Percentiles rank a stretch among this genome's conserved stretches.
phyloP scores from a whole-genome alignment of 768 basidiomycete genomes.

The Leucocoprinus sp. region DNA sequence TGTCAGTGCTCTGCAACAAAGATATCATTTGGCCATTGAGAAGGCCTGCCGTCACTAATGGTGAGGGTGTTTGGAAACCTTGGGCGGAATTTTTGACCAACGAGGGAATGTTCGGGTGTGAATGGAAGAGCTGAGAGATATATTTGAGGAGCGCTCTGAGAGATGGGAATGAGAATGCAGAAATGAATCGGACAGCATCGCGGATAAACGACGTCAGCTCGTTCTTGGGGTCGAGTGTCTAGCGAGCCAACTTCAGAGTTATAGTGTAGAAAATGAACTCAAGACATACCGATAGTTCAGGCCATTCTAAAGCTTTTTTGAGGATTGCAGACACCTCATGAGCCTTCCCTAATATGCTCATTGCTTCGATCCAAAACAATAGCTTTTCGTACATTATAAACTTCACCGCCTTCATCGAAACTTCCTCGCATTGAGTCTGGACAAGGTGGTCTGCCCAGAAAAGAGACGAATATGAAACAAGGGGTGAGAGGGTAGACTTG shows the following conservation, averaged over 20 bases:
- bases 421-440: not conserved
- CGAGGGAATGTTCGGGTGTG: slow-evolving; percentile 14
- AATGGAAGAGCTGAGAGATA: slow-evolving; percentile 24
- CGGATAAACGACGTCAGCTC: slow-evolving; percentile 12
- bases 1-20: slow-evolving; percentile 12
- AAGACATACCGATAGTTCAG: slow-evolving; percentile 11
- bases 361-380: slow-evolving; percentile 25
- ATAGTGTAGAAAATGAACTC: not conserved
- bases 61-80: slow-evolving; percentile 11
- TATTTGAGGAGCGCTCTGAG: slow-evolving; percentile 19
- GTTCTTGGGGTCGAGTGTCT: not conserved
- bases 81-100: slow-evolving; percentile 13
- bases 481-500: slow-evolving; percentile 19
- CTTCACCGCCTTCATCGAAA: slow-evolving; percentile 13
- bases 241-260: not conserved
- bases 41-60: slow-evolving; percentile 9
- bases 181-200: slow-evolving; percentile 16
- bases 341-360: slow-evolving; percentile 19
- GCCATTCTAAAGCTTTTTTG: slow-evolving; percentile 7
- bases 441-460: slow-evolving; percentile 25
- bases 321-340: slow-evolving; percentile 5
- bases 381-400: slow-evolving; percentile 18
- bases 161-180: slow-evolving; percentile 14
- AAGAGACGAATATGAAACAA: slow-evolving; percentile 22
- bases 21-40: slow-evolving; percentile 15